A percentile compares a stretch with the other conserved stretches of the same genome.
These are phyloP conservation scores for Verticillium nubilum DNA, from an alignment of 2,329 filamentous ascomycete species.

Conservation along the genomic window DNA sequence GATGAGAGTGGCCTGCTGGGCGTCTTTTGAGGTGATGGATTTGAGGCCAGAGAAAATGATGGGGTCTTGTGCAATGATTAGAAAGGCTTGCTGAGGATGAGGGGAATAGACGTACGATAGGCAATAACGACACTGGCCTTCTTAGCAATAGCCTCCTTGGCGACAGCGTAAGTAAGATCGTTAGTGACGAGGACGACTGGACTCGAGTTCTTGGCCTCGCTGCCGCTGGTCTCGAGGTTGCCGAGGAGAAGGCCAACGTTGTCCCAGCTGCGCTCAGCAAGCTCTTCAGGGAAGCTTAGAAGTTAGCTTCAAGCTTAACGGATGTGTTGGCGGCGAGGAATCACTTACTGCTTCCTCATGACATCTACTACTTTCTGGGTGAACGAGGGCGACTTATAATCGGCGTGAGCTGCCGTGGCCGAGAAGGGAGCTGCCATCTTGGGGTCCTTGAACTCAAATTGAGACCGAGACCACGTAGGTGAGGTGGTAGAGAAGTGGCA, in stretches of 20 bases:
- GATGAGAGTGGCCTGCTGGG: conserved; percentile 82
- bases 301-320: background rate
- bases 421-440: conserved; percentile 12
- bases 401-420: conserved; percentile 14
- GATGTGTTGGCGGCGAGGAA: background rate
- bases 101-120: conserved; percentile 58
- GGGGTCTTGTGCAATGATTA: conserved; percentile 57
- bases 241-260: conserved; percentile 79
- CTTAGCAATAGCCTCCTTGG: conserved; percentile 78
- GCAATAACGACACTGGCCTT: conserved; percentile 76
- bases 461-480: background rate
- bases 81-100: background rate
- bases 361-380: conserved; percentile 63
- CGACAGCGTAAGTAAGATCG: conserved; percentile 84
- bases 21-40: conserved; percentile 74
- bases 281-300: conserved; percentile 76
- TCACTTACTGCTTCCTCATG: conserved; percentile 72
- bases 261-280: conserved; percentile 89
- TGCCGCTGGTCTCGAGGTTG: conserved; percentile 27
- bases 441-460: background rate
- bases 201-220: conserved; percentile 16
- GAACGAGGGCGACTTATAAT: conserved; percentile 27
- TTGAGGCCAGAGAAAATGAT: conserved; percentile 96
- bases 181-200: conserved; percentile 60
- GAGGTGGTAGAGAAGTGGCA: background rate